Evolutionary conservation across 2,329 filamentous ascomycete species (phyloP).

Genomic region (Cladosporium phlei): DNA sequence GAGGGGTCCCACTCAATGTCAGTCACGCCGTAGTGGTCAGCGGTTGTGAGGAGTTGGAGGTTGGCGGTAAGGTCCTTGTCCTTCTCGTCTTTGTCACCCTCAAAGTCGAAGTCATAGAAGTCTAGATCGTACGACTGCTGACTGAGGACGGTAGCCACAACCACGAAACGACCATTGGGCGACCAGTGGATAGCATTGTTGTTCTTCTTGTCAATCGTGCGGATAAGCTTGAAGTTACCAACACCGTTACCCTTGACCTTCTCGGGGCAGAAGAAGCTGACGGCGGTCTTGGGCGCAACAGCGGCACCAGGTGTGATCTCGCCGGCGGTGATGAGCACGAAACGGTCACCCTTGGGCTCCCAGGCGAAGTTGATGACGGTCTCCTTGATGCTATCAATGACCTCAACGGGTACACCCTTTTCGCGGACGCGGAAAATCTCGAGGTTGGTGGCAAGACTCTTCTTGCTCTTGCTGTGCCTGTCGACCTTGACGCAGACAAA

Average conservation of each 20-base stretch:
- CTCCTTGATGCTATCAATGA: slow-evolving; percentile 95
- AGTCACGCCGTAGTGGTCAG: slow-evolving; percentile 94
- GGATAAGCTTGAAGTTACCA: slow-evolving; percentile 94
- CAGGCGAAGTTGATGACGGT: slow-evolving; percentile 99
- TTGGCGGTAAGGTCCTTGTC: slow-evolving; percentile 95
- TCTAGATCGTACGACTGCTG: slow-evolving; percentile 92
- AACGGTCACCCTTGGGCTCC: slow-evolving; percentile 97
- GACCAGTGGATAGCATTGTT: slow-evolving; percentile 99
- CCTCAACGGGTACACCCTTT: slow-evolving; percentile 97
- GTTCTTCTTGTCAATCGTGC: slow-evolving; percentile 97
- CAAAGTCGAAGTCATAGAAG: slow-evolving; percentile 96
- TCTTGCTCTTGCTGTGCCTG: slow-evolving; percentile 97
- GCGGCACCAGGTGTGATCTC: slow-evolving; percentile 74
- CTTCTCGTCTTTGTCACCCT: slow-evolving; percentile 87
- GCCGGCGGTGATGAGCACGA: slow-evolving; percentile 92
- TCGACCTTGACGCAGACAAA: slow-evolving; percentile 99
- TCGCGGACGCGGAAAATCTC: slow-evolving; percentile 97
- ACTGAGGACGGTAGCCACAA: slow-evolving; percentile 88
- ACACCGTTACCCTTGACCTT: slow-evolving; percentile 76
- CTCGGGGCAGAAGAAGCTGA: slow-evolving; percentile 95
- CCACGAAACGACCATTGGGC: slow-evolving; percentile 87
- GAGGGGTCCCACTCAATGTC: slow-evolving; percentile 98
- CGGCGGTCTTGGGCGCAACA: slow-evolving; percentile 86
- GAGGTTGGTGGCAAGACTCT: slow-evolving; percentile 91
- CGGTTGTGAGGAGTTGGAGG: slow-evolving; percentile 87